A percentile compares a stretch with the other conserved stretches of the same genome.
Conservation (phyloP, 169 alveolate genomes). For the Plasmodium falciparum region DNA sequence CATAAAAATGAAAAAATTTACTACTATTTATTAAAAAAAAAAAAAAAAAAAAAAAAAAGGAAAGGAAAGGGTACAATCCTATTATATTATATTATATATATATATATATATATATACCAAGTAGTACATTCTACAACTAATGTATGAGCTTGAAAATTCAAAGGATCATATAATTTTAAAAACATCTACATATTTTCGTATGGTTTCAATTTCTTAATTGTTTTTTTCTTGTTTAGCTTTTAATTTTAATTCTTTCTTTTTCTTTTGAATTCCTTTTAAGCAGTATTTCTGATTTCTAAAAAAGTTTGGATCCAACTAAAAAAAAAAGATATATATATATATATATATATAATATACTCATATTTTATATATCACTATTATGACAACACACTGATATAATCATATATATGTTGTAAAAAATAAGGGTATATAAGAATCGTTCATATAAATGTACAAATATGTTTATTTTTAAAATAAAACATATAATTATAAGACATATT, state of each 20-base stretch:
- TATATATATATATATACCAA: too few relatives aligned
- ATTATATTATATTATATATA: too few relatives aligned
- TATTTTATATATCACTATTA: background rate
- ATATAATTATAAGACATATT: background rate
- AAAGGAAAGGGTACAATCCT: too few relatives aligned
- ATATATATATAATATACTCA: background rate
- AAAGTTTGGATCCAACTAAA: slow-evolving; percentile 87
- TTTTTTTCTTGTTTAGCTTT: slow-evolving; percentile 51
- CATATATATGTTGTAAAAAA: too few relatives aligned
- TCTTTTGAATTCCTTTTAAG: slow-evolving; percentile 84
- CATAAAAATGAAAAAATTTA: too few relatives aligned
- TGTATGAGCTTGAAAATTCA: too few relatives aligned
- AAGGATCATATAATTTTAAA: too few relatives aligned
- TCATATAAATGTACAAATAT: too few relatives aligned
- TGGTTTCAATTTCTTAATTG: background rate
- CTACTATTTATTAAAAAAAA: too few relatives aligned
- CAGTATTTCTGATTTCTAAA: slow-evolving; percentile 86
- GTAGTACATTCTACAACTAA: too few relatives aligned
- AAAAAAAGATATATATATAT: background rate
- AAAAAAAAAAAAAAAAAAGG: too few relatives aligned
- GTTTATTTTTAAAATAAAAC: background rate
- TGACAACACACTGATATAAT: background rate
- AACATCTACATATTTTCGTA: background rate
- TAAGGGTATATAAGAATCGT: too few relatives aligned
- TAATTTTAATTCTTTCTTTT: slow-evolving; percentile 53